A percentile compares a stretch with the other conserved stretches of the same genome.
Evolutionary conservation across 805 yeast genomes (phyloP).

Genomic region (Kuraishia cidri): DNA sequence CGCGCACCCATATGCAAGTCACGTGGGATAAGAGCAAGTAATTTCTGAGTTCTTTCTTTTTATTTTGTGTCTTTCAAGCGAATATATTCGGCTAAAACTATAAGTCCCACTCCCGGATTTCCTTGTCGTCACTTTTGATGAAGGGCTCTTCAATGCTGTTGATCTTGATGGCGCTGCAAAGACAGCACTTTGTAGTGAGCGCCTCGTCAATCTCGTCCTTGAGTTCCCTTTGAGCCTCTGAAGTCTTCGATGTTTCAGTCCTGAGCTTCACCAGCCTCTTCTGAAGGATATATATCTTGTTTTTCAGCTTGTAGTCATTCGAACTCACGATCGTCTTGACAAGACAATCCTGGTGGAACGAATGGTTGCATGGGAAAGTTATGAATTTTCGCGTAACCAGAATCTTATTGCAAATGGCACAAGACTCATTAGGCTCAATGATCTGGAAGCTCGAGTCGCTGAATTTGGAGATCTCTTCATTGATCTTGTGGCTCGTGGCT

Average conservation of each 20-base stretch:
- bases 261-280: conserved; percentile 28
- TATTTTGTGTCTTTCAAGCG: too few relatives aligned
- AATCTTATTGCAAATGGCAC: conserved; percentile 62
- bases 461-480: conserved; percentile 43
- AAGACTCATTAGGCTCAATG: conserved; percentile 78
- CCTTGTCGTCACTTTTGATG: conserved; percentile 27
- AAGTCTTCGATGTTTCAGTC: conserved; percentile 12
- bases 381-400: conserved; percentile 66
- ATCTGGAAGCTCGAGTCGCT: conserved; percentile 47
- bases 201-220: conserved; percentile 47
- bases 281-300: conserved; percentile 47
- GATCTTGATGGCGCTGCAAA: conserved; percentile 71
- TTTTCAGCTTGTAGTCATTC: conserved; percentile 60
- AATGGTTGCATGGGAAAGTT: conserved; percentile 84
- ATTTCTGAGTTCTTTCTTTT: too few relatives aligned
- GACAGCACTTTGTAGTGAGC: conserved; percentile 55
- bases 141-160: conserved; percentile 61
- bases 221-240: conserved; percentile 16
- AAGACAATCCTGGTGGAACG: conserved; percentile 86
- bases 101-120: too few relatives aligned
- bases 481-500: conserved; percentile 46
- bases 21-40: too few relatives aligned
- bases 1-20: too few relatives aligned
- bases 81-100: too few relatives aligned
- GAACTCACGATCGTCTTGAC: conserved; percentile 49